These are phyloP conservation scores for Magnusiomyces sp. DNA, from an alignment of 1,139 yeast species.

Conservation along the genomic window DNA sequence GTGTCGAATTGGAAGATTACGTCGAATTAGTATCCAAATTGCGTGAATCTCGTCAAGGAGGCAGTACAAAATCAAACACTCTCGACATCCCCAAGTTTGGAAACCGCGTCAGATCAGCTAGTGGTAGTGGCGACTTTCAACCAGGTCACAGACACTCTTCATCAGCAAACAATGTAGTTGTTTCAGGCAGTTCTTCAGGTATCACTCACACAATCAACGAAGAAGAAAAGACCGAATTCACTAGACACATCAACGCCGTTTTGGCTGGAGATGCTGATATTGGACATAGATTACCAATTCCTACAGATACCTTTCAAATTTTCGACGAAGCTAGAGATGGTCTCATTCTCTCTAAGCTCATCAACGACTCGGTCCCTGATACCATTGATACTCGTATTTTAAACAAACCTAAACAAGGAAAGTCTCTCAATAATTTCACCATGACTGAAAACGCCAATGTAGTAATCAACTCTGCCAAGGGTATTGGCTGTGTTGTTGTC, in stretches of 20 bases:
- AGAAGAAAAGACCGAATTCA: slow-evolving; percentile 92
- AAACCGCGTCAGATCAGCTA: slow-evolving; percentile 13
- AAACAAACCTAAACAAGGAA: slow-evolving; percentile 74
- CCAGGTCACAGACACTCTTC: slow-evolving; percentile 13
- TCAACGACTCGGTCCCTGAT: slow-evolving; percentile 96
- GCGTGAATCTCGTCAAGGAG: slow-evolving; percentile 27
- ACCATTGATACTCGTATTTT: slow-evolving; percentile 97
- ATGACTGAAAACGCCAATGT: slow-evolving; percentile 96
- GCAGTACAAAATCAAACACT: slow-evolving; percentile 17
- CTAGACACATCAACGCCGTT: slow-evolving; percentile 89
- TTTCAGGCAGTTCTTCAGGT: slow-evolving; percentile 76
- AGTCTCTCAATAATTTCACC: slow-evolving; percentile 84
- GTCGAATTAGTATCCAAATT: slow-evolving; percentile 56
- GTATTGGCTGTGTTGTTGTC: slow-evolving; percentile 96
- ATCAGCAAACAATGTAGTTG: slow-evolving; percentile 46
- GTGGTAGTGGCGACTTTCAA: slow-evolving; percentile 7
- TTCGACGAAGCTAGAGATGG: slow-evolving; percentile 98
- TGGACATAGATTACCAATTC: slow-evolving; percentile 82
- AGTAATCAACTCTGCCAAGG: slow-evolving; percentile 96
- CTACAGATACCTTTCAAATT: slow-evolving; percentile 88
- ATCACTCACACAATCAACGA: slow-evolving; percentile 97
- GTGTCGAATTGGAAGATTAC: slow-evolving; percentile 91
- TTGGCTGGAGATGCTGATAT: slow-evolving; percentile 84
- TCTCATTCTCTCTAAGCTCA: slow-evolving; percentile 80
- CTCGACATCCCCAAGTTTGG: slow-evolving; percentile 19